Conservation (phyloP, 805 yeast species). For the Barnettozyma pratensis region DNA sequence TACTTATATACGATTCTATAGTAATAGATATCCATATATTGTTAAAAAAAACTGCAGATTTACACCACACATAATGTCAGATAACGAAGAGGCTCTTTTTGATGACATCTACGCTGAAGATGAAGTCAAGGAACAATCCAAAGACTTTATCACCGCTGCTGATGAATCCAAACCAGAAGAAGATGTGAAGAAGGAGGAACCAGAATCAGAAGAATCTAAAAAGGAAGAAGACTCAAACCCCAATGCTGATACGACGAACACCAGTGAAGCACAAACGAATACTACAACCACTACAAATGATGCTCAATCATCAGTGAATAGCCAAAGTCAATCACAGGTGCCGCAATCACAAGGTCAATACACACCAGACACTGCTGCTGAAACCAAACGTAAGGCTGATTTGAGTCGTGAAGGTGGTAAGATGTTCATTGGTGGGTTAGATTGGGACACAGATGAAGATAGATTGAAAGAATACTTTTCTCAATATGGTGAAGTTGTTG, state of each 20-base stretch:
- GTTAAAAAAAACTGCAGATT: neutral
- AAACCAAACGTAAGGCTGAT: slow-evolving; percentile 35
- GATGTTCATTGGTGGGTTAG: slow-evolving; percentile 94
- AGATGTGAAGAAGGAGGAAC: neutral
- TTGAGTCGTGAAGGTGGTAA: slow-evolving; percentile 74
- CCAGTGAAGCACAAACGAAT: neutral
- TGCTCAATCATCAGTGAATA: no score
- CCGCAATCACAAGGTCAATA: neutral
- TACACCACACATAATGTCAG: slow-evolving; percentile 44
- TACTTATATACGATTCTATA: slow-evolving; percentile 3
- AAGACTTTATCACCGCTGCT: slow-evolving; percentile 11
- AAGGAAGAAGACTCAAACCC: neutral
- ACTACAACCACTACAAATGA: neutral
- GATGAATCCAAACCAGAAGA: slow-evolving; percentile 13
- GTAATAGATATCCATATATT: slow-evolving; percentile 3
- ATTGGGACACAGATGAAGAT: slow-evolving; percentile 97
- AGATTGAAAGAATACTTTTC: slow-evolving; percentile 74
- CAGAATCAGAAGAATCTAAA: neutral
- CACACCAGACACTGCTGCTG: slow-evolving; percentile 1
- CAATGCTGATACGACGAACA: no score
- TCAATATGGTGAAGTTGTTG: slow-evolving; percentile 84
- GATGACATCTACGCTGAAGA: slow-evolving; percentile 72
- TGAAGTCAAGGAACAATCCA: slow-evolving; percentile 18
- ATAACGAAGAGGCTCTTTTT: slow-evolving; percentile 92
- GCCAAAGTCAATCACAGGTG: neutral